Base-by-base conservation (phyloP, 78 protist genomes). In the Polysphondylium violaceum region DNA sequence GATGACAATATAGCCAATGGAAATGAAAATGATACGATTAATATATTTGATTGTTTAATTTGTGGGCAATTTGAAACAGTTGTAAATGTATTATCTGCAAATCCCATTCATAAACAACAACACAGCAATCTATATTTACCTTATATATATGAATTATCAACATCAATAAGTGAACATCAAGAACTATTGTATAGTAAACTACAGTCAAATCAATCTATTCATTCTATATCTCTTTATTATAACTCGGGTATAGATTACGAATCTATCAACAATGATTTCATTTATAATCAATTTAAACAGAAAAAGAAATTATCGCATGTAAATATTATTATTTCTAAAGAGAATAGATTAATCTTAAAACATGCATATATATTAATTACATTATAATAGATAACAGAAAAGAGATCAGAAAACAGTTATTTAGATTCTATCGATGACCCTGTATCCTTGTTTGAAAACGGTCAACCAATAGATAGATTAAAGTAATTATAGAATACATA, bases 391-490 rank as follows among this genome's bases (percentile, higher is more conserved):
- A n/a, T n/a, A n/a, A n/a, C n/a, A n/a, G n/a, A n/a, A n/a, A n/a
- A n/a, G n/a, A n/a, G n/a, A n/a, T n/a, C n/a, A 65, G 40, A 65
- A 38, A 33, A 65, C 40, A 65, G 55, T 11, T 65, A 36, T 38
- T 65, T 65, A 21, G 73, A 65, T 21, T 36, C 40, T n/a, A n/a
- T 65, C 2, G 51, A 38, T 38, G 40, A 65, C n/a, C 73, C 73
- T n/a, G 40, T 38, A 65, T 65, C 16, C 9, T 51, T 38, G 8
- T 65, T 65, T 38, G 73, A 65, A 23, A 65, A 65, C 40, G 73
- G 73, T n/a, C n/a, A n/a, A n/a, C n/a, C 12, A 12, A 36, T 36
- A 38, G n/a, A 36, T 44, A 65, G 16, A 25, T 38, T 17, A 65
- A 65, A 38, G n/a, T 65, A n/a, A n/a, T n/a, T n/a, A n/a, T n/a